Evolutionary conservation across 768 basidiomycete species (phyloP).

Genomic region (Megacollybia marginata): DNA sequence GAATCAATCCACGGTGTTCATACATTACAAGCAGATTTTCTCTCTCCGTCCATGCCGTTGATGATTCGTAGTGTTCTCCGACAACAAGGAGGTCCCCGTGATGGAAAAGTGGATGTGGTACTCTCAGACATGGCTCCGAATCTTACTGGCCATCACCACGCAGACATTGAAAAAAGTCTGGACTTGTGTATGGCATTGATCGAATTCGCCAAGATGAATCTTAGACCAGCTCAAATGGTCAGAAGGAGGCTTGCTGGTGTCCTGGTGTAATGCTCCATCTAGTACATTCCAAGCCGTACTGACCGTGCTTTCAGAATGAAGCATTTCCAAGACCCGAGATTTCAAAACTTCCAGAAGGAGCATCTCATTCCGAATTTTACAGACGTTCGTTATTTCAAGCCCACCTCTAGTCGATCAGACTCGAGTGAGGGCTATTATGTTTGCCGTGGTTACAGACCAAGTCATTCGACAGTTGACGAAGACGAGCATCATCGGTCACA

Average conservation of each 20-base stretch:
- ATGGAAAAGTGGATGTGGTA: slow-evolving; percentile 63
- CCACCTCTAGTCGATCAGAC: slow-evolving; percentile 67
- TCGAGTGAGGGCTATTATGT: slow-evolving; percentile 84
- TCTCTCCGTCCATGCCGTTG: slow-evolving; percentile 41
- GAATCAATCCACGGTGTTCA: slow-evolving; percentile 64
- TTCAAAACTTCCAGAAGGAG: slow-evolving; percentile 56
- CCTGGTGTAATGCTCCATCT: slow-evolving; percentile 40
- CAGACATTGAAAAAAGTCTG: slow-evolving; percentile 63
- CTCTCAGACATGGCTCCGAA: slow-evolving; percentile 90
- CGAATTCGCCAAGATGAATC: slow-evolving; percentile 49
- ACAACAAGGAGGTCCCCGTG: slow-evolving; percentile 14
- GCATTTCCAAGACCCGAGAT: slow-evolving; percentile 69
- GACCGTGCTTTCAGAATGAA: slow-evolving; percentile 53
- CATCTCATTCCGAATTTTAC: slow-evolving; percentile 57
- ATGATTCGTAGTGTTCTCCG: slow-evolving; percentile 25
- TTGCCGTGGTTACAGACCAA: slow-evolving; percentile 51
- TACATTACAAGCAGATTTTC: slow-evolving; percentile 72
- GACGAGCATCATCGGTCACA: no score
- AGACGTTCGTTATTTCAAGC: slow-evolving; percentile 69
- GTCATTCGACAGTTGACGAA: no score
- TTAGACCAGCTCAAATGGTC: slow-evolving; percentile 15
- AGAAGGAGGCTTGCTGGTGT: slow-evolving; percentile 35
- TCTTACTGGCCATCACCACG: slow-evolving; percentile 59
- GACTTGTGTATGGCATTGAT: slow-evolving; percentile 71
- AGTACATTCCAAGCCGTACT: background rate